A percentile compares a stretch with the other conserved stretches of the same genome.
Evolutionary conservation across 371 early-diverging fungal species (phyloP).

Genomic region (Mucor indicus): DNA sequence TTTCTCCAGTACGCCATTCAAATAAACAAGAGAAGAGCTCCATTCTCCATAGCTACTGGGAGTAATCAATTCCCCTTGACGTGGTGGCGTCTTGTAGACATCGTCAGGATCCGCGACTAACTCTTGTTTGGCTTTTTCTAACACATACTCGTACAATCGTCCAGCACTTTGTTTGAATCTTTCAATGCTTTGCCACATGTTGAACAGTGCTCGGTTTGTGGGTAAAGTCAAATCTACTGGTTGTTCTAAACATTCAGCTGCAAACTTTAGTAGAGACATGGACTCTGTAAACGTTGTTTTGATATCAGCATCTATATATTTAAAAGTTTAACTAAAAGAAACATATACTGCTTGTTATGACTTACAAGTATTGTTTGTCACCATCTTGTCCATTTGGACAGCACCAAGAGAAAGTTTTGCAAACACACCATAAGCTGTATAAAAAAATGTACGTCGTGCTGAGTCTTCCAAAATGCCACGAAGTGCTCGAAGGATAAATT

Average conservation of each 20-base stretch:
- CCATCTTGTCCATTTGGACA: slow-evolving; percentile 30
- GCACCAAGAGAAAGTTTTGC: slow-evolving; percentile 30
- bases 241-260: neutral
- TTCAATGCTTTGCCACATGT: slow-evolving; percentile 26
- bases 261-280: slow-evolving; percentile 11
- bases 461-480: slow-evolving; percentile 4
- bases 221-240: slow-evolving; percentile 4
- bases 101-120: slow-evolving; percentile 1
- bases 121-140: slow-evolving; percentile 12
- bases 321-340: neutral
- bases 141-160: slow-evolving; percentile 12
- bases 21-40: slow-evolving; percentile 4
- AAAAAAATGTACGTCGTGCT: slow-evolving; percentile 19
- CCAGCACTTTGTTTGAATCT: slow-evolving; percentile 20
- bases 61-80: slow-evolving; percentile 6
- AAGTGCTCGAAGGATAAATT: slow-evolving; percentile 25
- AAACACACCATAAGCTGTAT: slow-evolving; percentile 28
- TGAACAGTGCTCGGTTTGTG: slow-evolving; percentile 18
- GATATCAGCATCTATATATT: slow-evolving; percentile 20
- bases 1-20: slow-evolving; percentile 8
- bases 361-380: slow-evolving; percentile 18
- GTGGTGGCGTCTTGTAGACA: slow-evolving; percentile 22
- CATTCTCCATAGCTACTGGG: slow-evolving; percentile 16
- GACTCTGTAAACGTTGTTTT: slow-evolving; percentile 20
- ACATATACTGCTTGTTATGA: neutral